Base-by-base conservation (phyloP, 1,284 basidiomycete genomes). In the Grifola frondosa region DNA sequence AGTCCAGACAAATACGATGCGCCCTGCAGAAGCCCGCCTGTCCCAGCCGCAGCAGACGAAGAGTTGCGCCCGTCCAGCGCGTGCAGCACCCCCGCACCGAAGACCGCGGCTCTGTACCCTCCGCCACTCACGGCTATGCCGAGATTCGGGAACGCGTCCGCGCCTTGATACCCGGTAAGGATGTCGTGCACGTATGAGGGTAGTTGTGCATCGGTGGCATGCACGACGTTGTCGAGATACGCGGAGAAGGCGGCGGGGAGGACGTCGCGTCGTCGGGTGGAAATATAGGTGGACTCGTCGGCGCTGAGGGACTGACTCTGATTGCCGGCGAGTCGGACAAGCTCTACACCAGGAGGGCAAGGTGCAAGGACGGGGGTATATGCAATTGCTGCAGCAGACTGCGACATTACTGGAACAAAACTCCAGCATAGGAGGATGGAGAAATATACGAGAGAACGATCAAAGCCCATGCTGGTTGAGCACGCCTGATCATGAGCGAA, bases 11-110 rank as follows among this genome's bases (percentile, higher is more conserved):
- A 30, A 50, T 73, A 74, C 1, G 62, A 62, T 3, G 67, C 54
- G 3, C 64, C 50, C 46, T 78, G 75, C 13, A 78, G 61, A 4
- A 78, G 47, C 0, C 77, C 77, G 0, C 72, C 77, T 0, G 65
- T 64, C 1, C 75, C 77, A 0, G 54, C 62, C 4, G 29, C 31
- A 12, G 50, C 59, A 0, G 73, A 62, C 0, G 71, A 64, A 1
- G 51, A 16, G 41, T 79, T 77, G 9, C 75, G 52, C 10, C 52
- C 69, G 46, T 79, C 77, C 22, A 79, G 47, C 3, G 71, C 70
- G 28, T 69, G 69, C 24, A 78, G 45, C 8, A 72, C 63, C 1
- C 70, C 76, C 0, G 71, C 71, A 11, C 70, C 72, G 45, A 75
- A 74, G 1, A 73, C 61, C 0, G 71, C 66, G 0, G 76, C 72